Evolutionary conservation across 1,284 basidiomycete species (phyloP).

Genomic region (Melampsora larici-populina): DNA sequence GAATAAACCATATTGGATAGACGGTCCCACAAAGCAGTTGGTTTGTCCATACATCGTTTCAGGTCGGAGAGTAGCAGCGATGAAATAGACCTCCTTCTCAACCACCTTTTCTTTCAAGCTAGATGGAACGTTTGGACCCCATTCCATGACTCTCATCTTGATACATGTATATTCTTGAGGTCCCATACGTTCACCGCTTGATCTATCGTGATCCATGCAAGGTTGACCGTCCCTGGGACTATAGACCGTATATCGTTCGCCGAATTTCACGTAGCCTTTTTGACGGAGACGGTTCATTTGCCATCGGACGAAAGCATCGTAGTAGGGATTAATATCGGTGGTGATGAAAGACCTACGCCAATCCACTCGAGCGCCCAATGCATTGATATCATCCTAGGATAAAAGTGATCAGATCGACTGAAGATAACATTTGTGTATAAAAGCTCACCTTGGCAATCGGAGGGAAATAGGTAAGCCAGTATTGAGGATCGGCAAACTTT

Average conservation of each 20-base stretch:
- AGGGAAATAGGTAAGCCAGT: slow-evolving; percentile 95
- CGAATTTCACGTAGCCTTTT: slow-evolving; percentile 90
- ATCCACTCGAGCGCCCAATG: slow-evolving; percentile 89
- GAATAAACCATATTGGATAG: slow-evolving; percentile 88
- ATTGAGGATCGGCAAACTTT: slow-evolving; percentile 85
- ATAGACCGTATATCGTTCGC: slow-evolving; percentile 97
- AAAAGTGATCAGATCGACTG: background rate
- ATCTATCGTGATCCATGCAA: slow-evolving; percentile 99
- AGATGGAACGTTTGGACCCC: slow-evolving; percentile 64
- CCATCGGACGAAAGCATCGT: slow-evolving; percentile 96
- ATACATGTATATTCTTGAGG: slow-evolving; percentile 95
- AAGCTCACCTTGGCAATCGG: slow-evolving; percentile 77
- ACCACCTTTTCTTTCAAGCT: slow-evolving; percentile 49
- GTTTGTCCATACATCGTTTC: slow-evolving; percentile 99
- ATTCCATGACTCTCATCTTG: slow-evolving; percentile 89
- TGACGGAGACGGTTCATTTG: slow-evolving; percentile 90
- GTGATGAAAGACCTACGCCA: slow-evolving; percentile 96
- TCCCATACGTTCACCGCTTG: slow-evolving; percentile 88
- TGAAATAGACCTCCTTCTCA: slow-evolving; percentile 67
- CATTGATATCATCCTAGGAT: slow-evolving; percentile 70
- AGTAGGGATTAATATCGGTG: slow-evolving; percentile 94
- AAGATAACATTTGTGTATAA: background rate
- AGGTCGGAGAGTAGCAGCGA: slow-evolving; percentile 91
- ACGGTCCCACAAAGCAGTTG: slow-evolving; percentile 91
- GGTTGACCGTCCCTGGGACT: slow-evolving; percentile 99